Evolutionary conservation across 768 basidiomycete species (phyloP).

Genomic region (Rhizopogon vinicolor): DNA sequence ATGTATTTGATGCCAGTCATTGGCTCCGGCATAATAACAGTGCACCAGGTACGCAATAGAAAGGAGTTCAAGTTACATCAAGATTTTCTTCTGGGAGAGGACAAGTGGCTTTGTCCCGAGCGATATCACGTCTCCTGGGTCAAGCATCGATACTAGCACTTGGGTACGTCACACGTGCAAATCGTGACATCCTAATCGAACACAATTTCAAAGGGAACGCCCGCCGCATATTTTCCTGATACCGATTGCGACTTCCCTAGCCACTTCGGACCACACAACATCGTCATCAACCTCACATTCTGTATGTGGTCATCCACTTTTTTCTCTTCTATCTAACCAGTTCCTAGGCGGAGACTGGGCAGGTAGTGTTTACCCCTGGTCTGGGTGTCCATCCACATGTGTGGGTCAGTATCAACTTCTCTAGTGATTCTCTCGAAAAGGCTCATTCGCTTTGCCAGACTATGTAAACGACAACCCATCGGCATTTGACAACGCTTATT

Average conservation of each 20-base stretch:
- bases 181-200: background rate
- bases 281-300: constrained; percentile 51
- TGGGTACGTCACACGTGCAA: constrained; percentile 15
- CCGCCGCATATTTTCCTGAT: constrained; percentile 58
- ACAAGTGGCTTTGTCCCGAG: constrained; percentile 30
- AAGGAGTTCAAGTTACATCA: constrained; percentile 24
- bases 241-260: constrained; percentile 51
- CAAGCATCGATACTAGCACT: constrained; percentile 13
- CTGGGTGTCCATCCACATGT: constrained; percentile 24
- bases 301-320: constrained; percentile 11
- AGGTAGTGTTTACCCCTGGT: constrained; percentile 11
- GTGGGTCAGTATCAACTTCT: constrained; percentile 13
- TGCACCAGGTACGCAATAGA: constrained; percentile 31
- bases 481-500: constrained; percentile 37
- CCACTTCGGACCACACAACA: constrained; percentile 54
- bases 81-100: constrained; percentile 38
- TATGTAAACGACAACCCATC: constrained; percentile 23
- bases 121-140: constrained; percentile 21
- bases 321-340: constrained; percentile 7
- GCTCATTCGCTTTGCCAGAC: constrained; percentile 10
- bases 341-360: constrained; percentile 26
- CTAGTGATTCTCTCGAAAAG: no score
- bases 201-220: constrained; percentile 40
- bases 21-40: background rate
- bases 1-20: background rate